phyloP scores from a whole-genome alignment of 805 yeast genomes.

The Sugiyamaella floridensis region DNA sequence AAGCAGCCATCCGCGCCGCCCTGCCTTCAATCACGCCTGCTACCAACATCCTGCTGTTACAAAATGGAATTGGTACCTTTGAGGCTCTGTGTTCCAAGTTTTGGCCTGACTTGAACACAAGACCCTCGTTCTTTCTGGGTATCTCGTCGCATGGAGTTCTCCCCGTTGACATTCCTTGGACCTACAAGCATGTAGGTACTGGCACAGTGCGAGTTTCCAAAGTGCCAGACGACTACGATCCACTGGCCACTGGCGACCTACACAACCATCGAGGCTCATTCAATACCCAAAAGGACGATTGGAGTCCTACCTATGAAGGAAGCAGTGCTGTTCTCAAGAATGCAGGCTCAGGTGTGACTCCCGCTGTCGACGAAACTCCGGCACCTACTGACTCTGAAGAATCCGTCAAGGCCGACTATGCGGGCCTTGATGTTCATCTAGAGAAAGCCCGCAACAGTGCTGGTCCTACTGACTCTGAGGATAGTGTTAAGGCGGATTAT shows the following conservation, averaged over 20 bases:
- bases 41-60: conserved; percentile 63
- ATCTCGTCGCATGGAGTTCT: conserved; percentile 81
- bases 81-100: conserved; percentile 43
- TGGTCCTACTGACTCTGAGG: conserved; percentile 8
- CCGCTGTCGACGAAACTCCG: background rate
- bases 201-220: conserved; percentile 57
- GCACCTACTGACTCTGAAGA: conserved; percentile 14
- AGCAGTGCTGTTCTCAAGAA: background rate
- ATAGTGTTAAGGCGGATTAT: conserved; percentile 8
- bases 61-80: conserved; percentile 75
- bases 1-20: conserved; percentile 52
- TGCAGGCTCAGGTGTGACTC: background rate
- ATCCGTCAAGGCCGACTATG: conserved; percentile 13
- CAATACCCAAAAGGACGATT: background rate
- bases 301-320: background rate
- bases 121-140: conserved; percentile 66
- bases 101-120: conserved; percentile 42
- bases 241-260: background rate
- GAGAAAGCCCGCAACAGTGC: background rate
- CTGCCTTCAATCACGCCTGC: conserved; percentile 40
- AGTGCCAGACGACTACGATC: conserved; percentile 36
- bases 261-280: background rate
- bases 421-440: background rate
- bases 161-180: conserved; percentile 34
- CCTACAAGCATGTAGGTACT: conserved; percentile 60